Base-by-base conservation (phyloP, 2,329 filamentous ascomycete species). In the Aspergillus jensenii region DNA sequence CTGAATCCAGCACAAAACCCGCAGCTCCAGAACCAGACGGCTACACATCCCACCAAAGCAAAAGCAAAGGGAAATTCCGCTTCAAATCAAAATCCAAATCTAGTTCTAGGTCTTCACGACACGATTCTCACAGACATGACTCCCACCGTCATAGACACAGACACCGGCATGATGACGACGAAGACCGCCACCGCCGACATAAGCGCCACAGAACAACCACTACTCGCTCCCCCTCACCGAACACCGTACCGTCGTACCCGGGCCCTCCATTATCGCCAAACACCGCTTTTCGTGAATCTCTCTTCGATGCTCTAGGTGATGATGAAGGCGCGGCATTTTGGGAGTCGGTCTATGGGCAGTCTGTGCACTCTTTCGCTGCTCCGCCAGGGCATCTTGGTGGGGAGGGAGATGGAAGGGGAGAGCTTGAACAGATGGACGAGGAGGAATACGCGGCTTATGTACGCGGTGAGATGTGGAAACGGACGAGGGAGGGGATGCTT, bases 261-360 rank as follows among this genome's bases (percentile, higher is more conserved):
- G 35, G 9, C 33, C 27, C 44, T 19, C 59, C 64, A 1, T 78
- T 90, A 15, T 85, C 89, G 65, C 82, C 90, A 0, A 87, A 91
- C 41, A 80, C 83, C 0, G 91, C 93, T 1, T 99, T 99, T 73
- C 88, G 91, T 31, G 91, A 96, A 74, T 96, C 92, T 0, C 87
- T 99, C 5, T 98, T 98, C 77, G 95, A 99, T 74, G 95, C 95
- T 33, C 88, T 99, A 75, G 93, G 92, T 39, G 95, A 99, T 74
- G 93, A 98, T 71, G 95, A 99, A 76, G 95, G 93, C 47, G 95
- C 95, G 2, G 85, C 87, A 7, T 99, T 95, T 78, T 99, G 95
- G 95, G 89, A 97, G 73, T 86, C 86, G 15, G 90, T 99, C n/a
- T 99, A 98, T 75, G 93, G 92, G 1, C 93, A 98, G 72, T 93